Conservation (phyloP, 768 basidiomycete genomes). For the Suillus sp. region DNA sequence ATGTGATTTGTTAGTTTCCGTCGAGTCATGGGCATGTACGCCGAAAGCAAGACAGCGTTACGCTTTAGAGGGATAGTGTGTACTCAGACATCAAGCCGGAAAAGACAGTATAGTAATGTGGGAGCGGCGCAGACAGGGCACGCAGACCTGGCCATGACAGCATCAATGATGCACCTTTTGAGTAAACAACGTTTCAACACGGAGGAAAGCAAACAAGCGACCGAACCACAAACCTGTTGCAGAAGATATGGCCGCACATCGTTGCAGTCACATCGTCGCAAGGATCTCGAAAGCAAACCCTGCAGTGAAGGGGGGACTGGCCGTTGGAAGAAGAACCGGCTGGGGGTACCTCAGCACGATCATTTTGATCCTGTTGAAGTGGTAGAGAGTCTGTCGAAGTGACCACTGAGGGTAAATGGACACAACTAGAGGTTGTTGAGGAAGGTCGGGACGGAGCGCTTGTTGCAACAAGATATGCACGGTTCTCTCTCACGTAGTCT, state of each 20-base stretch:
- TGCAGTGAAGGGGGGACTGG: constrained; percentile 44
- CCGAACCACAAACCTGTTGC: constrained; percentile 45
- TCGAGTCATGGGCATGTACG: neutral
- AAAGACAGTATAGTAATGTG: constrained; percentile 56
- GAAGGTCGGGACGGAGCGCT: constrained; percentile 26
- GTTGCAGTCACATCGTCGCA: constrained; percentile 58
- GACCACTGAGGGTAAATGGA: constrained; percentile 24
- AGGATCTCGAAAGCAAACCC: constrained; percentile 49
- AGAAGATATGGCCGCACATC: constrained; percentile 67
- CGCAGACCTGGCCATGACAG: constrained; percentile 44
- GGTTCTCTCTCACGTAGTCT: constrained; percentile 33
- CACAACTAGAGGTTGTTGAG: constrained; percentile 19
- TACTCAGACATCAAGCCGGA: constrained; percentile 47
- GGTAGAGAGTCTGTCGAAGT: constrained; percentile 28
- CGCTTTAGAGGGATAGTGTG: neutral
- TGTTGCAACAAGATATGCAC: constrained; percentile 33
- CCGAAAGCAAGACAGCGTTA: neutral
- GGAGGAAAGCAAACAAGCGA: constrained; percentile 8
- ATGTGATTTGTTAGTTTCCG: neutral
- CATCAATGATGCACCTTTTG: constrained; percentile 57
- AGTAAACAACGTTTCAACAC: neutral
- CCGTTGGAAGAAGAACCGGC: neutral
- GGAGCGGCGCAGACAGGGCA: constrained; percentile 57
- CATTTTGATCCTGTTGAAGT: constrained; percentile 1
- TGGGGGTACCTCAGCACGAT: neutral